A percentile compares a stretch with the other conserved stretches of the same genome.
Evolutionary conservation across 257 asterid genomes (phyloP).

Genomic region (Euphrasia confusa): DNA sequence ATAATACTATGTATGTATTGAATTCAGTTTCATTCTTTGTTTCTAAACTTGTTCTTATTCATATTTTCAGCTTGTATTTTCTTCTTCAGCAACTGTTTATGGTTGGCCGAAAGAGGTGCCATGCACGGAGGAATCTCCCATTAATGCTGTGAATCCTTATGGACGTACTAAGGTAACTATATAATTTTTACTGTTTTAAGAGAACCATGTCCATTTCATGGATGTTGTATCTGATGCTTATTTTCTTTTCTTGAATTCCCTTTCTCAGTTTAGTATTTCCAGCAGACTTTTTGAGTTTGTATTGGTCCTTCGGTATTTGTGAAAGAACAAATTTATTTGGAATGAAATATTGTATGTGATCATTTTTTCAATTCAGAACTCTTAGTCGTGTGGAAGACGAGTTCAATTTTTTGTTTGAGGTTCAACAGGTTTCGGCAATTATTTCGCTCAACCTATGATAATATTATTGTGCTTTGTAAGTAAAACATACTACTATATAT

Average conservation of each 20-base stretch:
- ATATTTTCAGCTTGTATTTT: constrained; percentile 79
- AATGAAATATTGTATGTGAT: not conserved
- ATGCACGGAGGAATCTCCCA: constrained; percentile 82
- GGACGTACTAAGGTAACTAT: constrained; percentile 82
- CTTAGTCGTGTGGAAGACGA: too few relatives aligned
- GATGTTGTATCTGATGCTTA: not conserved
- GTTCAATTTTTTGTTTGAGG: too few relatives aligned
- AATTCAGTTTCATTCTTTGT: constrained; percentile 3
- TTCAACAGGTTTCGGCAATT: too few relatives aligned
- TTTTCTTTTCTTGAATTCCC: not conserved
- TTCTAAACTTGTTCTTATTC: constrained; percentile 17
- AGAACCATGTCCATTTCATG: not conserved
- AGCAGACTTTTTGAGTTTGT: not conserved
- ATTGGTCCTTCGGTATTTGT: not conserved
- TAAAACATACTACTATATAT: not conserved
- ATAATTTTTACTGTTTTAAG: too few relatives aligned
- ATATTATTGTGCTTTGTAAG: not conserved
- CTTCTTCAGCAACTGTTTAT: constrained; percentile 95
- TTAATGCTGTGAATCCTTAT: constrained; percentile 68
- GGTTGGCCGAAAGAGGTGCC: constrained; percentile 94
- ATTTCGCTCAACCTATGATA: too few relatives aligned
- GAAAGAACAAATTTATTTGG: not conserved
- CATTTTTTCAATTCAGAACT: too few relatives aligned
- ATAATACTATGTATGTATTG: not conserved
- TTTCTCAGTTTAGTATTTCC: not conserved